A percentile compares a stretch with the other conserved stretches of the same genome.
Evolutionary conservation across 2,329 filamentous ascomycete genomes (phyloP).

Genomic region (Ophiosphaerella narmari): DNA sequence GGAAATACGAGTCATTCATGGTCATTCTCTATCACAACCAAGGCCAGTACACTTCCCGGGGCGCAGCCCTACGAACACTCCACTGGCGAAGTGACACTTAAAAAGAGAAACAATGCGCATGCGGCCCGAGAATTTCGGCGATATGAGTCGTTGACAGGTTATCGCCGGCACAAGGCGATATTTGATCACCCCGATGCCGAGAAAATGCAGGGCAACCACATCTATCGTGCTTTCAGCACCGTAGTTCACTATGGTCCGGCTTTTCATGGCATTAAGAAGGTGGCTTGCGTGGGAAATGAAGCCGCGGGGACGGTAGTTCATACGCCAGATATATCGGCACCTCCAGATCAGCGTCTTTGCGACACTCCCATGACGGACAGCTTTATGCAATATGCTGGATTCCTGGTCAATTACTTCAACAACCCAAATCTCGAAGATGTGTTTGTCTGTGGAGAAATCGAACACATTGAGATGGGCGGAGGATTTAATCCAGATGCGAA

Average conservation of each 20-base stretch:
- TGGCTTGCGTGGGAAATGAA: neutral
- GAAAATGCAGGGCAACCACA: constrained; percentile 38
- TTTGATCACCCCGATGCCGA: constrained; percentile 30
- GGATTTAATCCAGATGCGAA: constrained; percentile 12
- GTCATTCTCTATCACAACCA: too few relatives aligned
- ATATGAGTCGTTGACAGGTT: constrained; percentile 11
- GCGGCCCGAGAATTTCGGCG: neutral
- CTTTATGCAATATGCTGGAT: too few relatives aligned
- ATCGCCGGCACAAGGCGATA: constrained; percentile 19
- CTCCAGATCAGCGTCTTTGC: too few relatives aligned
- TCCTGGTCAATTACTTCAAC: constrained; percentile 28
- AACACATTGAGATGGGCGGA: constrained; percentile 19
- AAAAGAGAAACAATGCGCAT: neutral
- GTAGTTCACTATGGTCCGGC: constrained; percentile 43
- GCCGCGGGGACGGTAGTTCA: too few relatives aligned
- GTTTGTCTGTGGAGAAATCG: constrained; percentile 25
- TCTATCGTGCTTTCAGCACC: constrained; percentile 46
- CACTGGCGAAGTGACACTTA: too few relatives aligned
- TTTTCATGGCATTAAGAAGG: constrained; percentile 36
- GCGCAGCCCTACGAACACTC: too few relatives aligned
- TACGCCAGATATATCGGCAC: too few relatives aligned
- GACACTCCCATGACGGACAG: too few relatives aligned
- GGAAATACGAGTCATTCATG: too few relatives aligned
- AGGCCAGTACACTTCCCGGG: too few relatives aligned
- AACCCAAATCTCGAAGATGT: constrained; percentile 21